Base-by-base conservation (phyloP, 1,139 yeast species). In the Debaryomyces nepalensis region DNA sequence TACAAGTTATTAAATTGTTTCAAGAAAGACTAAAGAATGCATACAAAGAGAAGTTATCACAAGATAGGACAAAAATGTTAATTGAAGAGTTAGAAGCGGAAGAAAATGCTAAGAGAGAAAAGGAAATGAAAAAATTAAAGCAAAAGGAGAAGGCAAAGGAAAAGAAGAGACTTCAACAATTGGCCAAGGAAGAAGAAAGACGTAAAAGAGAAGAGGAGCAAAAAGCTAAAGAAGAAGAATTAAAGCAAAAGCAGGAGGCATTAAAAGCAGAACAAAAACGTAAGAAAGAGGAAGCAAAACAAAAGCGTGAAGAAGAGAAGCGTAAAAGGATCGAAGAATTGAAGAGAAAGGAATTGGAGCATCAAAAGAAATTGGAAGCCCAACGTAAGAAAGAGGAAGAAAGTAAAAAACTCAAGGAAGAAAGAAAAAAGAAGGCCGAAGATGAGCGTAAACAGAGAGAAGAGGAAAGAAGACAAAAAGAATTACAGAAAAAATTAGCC, bases 81-180 rank as follows among this genome's bases (percentile, higher is more conserved):
- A 78, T 87, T 48, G 89, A 81, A 55, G 96, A 88, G 58, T 75
- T 88, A 37, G 95, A 87, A 46, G 88, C 84, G 14, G 95, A 87
- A 61, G 87, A 82, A 51, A 73, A 75, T 38, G 80, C 82, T 21
- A 78, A 82, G 57, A 81, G 79, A 55, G 90, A 84, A 51, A 81
- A 81, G 36, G 93, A 85, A 59, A 79, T 81, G 59, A 85, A 85
- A 63, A 85, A 84, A 57, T 73, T 76, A 48, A 77, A 76, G 46
- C 93, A 86, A 51, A 83, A 80, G 61, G 95, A 88, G 55, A 84
- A 82, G 66, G 82, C 84, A 44, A 83, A 84, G 58, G 95, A 87
- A 53, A 87, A 86, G 74, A 87, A 86, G 59, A 75, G 85, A 19
- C 73, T 77, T 32, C 83, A 77, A 49, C 87, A 83, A 56, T 71